Evolutionary conservation across 2,329 filamentous ascomycete genomes (phyloP), one percentile per base, ranked within the genome.

Genomic region (Stagonosporopsis rhizophila): DNA sequence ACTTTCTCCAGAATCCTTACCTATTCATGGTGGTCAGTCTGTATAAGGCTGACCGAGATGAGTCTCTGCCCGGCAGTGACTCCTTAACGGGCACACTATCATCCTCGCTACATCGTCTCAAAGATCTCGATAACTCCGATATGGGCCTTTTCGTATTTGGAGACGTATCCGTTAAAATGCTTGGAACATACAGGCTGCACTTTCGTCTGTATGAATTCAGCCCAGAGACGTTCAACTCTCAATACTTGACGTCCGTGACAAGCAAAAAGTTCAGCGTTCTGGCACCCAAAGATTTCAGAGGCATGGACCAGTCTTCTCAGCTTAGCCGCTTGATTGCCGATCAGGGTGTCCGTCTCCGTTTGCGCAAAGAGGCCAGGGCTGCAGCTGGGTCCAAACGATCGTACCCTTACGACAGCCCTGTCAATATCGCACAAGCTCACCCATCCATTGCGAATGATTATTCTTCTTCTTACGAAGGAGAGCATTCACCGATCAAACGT

Each of bases 61-160:
- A 81, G 51, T 76, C 80, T 9, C 77, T 80, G 14, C 19, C 69
- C 30, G 60, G 58, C 8, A 74, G 74, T 46, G 85, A 83, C 58
- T 82, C 85, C 40, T 78, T 92, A 56, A 83, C 87, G 34, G 92
- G 92, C 8, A 90, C 89, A 5, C 80, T 90, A 38, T 88, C 90
- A 5, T 96, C 92, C 1, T 96, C 92, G 8, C 81, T 95, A 44
- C 90, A 96, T 74, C 85, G 90, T 50, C 79, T 96, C 50, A 94
- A 95, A 74, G 90, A 96, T 71, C 82, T 86, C 3, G 83, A 89
- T 67, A 92, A 92, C 69, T 81, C 80, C 56, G 91, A 95, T 75
- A 89, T 89, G 11, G 91, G 88, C 0, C 96, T 92, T 77, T 96
- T 96, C 69, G 88, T 96, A n/a, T 96, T 96, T 75, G 90, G 90